Base-by-base conservation (phyloP, 2,329 filamentous ascomycete species). In the Colletotrichum cereale region DNA sequence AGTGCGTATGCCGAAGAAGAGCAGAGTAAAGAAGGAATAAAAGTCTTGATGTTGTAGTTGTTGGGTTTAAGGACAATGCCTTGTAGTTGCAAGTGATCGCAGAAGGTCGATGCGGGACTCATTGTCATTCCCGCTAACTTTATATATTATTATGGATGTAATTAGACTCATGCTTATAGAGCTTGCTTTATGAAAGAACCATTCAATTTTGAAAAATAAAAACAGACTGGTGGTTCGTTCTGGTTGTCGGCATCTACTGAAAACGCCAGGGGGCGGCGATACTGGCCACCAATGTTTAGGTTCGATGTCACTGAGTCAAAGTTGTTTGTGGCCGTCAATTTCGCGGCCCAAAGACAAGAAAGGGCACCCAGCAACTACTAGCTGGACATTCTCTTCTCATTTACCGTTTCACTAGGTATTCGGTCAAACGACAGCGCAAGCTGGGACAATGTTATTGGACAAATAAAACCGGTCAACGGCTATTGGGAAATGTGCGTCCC, bases 1-100 rank as follows among this genome's bases (percentile, higher is more conserved):
- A 63, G 78, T 77, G 2, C 72, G 82, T 18, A 78, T 83, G 16
- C 78, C 79, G 0, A 77, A 73, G 61, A 67, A 67, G 31, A 66
- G 44, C 3, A 67, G 34, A 36, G 26, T 57, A 0, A 62, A 62
- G 42, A 57, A 67, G 56, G 56, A 52, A 42, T 70, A 42, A 38
- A 6, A 12, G 48, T 18, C 12, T 50, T 18, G 14, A 18, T 29
- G 14, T 50, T 50, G n/a, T 16, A 2, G 24, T 29, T 29, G 48
- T 29, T 14, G 21, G 8, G 8, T 16, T 10, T 16, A 14, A 29
- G 48, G 8, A 29, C 5, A 2, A 29, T 26, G 14, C 3, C 48
- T 8, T 52, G 26, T 31, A 52, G 26, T 26, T 31, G 7, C 6
- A 29, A 29, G 48, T 18, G 48, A 26, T 26, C 8, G 26, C 26